A percentile compares a stretch with the other conserved stretches of the same genome.
Evolutionary conservation across 805 yeast genomes (phyloP).

Genomic region (Saccharomycodes ludwigii): DNA sequence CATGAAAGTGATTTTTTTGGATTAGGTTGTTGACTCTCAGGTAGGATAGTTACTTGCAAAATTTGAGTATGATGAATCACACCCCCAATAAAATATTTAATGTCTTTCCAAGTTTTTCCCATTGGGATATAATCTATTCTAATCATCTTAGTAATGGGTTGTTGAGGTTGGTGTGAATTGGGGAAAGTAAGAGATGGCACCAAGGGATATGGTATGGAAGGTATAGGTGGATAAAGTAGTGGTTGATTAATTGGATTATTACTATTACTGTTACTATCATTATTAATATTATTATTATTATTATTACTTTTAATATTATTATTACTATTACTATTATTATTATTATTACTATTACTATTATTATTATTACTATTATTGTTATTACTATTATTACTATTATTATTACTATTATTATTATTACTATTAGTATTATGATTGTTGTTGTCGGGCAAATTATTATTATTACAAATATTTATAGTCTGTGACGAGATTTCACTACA

Average conservation of each 20-base stretch:
- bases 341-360: neutral
- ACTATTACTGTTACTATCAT: neutral
- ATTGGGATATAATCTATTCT: constrained; percentile 24
- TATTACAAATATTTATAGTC: no score
- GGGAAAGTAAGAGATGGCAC: neutral
- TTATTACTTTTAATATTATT: neutral
- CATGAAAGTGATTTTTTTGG: constrained; percentile 1
- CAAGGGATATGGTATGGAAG: neutral
- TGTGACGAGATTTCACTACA: no score
- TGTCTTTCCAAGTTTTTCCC: constrained; percentile 23
- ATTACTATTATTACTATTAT: neutral
- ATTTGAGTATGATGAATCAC: constrained; percentile 20
- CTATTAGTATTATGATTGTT: no score
- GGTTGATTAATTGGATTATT: neutral
- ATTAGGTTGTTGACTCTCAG: constrained; percentile 9
- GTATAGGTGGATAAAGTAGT: neutral
- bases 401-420: neutral
- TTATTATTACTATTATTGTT: neutral
- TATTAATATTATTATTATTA: neutral
- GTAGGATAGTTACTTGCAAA: constrained; percentile 19
- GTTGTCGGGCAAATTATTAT: no score
- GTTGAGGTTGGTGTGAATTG: no score
- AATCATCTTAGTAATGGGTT: constrained; percentile 4
- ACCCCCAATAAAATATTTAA: constrained; percentile 22
- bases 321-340: neutral